Evolutionary conservation across 2,329 filamentous ascomycete genomes (phyloP).

Genomic region (Pseudogymnoascus sp.): DNA sequence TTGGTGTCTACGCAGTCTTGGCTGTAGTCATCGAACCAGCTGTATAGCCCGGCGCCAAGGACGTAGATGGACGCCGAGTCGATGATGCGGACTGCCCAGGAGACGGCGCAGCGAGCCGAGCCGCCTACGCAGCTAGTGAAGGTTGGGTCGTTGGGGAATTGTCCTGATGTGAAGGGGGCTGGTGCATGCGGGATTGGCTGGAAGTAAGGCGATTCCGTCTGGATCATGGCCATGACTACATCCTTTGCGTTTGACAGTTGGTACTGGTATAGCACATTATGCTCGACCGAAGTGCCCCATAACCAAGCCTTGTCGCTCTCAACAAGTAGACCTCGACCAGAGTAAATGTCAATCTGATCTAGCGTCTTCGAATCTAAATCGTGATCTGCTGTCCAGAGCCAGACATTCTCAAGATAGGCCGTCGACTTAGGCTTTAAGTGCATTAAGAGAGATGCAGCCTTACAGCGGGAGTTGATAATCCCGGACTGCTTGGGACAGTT

Average conservation of each 20-base stretch:
- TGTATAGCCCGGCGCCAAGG: slow-evolving; percentile 23
- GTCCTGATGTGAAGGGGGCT: not conserved
- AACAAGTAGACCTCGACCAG: slow-evolving; percentile 28
- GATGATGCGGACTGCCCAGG: slow-evolving; percentile 21
- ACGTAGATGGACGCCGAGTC: slow-evolving; percentile 17
- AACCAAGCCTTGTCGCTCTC: not conserved
- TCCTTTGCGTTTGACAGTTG: slow-evolving; percentile 33
- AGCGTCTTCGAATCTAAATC: slow-evolving; percentile 21
- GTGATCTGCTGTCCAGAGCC: slow-evolving; percentile 38
- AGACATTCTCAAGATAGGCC: slow-evolving; percentile 37
- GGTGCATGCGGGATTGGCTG: slow-evolving; percentile 24
- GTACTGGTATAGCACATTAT: slow-evolving; percentile 38
- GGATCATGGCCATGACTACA: slow-evolving; percentile 34
- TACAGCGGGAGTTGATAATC: slow-evolving; percentile 25
- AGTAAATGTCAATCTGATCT: slow-evolving; percentile 27
- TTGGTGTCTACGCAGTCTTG: slow-evolving; percentile 18
- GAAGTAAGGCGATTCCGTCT: slow-evolving; percentile 41
- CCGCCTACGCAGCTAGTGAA: not conserved
- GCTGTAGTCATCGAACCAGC: slow-evolving; percentile 21
- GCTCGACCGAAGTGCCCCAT: not conserved
- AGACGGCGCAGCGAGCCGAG: not conserved
- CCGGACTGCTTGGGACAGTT: slow-evolving; percentile 33
- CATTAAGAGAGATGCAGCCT: slow-evolving; percentile 24
- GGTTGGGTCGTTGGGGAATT: not conserved
- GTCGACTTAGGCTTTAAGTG: slow-evolving; percentile 24